Base-by-base conservation (phyloP, 1,284 basidiomycete species). In the Ustilago lituana region DNA sequence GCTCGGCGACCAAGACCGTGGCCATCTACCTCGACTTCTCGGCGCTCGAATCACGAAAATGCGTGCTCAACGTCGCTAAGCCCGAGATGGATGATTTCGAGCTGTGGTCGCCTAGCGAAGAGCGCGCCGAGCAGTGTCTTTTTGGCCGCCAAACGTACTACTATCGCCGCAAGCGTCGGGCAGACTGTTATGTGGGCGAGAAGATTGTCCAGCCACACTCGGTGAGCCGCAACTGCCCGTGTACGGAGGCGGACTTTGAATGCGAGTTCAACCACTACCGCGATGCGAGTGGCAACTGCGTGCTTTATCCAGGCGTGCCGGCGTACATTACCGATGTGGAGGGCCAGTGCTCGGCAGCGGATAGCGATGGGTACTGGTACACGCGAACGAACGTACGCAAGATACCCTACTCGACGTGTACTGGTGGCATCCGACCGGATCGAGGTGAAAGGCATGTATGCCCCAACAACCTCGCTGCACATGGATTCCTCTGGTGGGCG, bases 1-100 rank as follows among this genome's bases (percentile, higher is more conserved):
- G 62, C 2, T 84, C 86, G 20, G 76, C 84, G n/a, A 82, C 83
- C 38, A 83, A 84, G 12, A 86, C 88, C 0, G 87, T 91, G 4
- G 89, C 90, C 0, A 87, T 98, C 4, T 92, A 98, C 74, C 83
- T 98, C 48, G 95, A 98, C 84, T 97, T 98, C 74, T 87, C 90
- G 2, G 85, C 89, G 5, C 84, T 98, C 24, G 51, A 69, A 17
- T 45, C 49, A 27, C 60, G 71, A 20, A 68, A 75, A 32, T 82
- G 80, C 65, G 73, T 68, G 17, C 74, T 77, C 47, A 62, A 79
- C 43, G 33, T 49, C 1, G 36, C 65, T 12, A 35, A 61, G n/a
- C 73, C 73, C 19, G 70, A 75, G 29, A 24, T 47, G 36, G 75
- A 69, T 47, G 80, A 82, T 56, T 82, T 80, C 55, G 80, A 82